phyloP scores from a whole-genome alignment of 148 eudicot genomes.

The Cornus florida region DNA sequence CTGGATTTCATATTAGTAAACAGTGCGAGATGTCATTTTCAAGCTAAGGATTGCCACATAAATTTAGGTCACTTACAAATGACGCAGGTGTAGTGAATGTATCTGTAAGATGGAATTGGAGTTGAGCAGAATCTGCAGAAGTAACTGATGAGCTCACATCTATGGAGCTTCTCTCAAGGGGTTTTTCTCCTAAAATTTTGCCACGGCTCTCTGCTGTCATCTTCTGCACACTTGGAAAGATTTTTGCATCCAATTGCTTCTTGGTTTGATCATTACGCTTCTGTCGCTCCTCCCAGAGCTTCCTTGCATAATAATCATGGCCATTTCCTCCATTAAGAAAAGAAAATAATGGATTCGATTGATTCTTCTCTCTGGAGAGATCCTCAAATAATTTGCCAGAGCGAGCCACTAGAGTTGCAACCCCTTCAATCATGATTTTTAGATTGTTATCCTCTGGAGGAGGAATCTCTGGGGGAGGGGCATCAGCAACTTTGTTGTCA shows the following conservation, averaged over 20 bases:
- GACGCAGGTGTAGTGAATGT: conserved; percentile 80
- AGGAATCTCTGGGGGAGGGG: conserved; percentile 66
- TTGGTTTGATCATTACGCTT: conserved; percentile 52
- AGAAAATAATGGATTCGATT: conserved; percentile 71
- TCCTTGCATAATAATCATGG: conserved; percentile 77
- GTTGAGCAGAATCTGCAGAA: conserved; percentile 34
- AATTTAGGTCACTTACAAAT: conserved; percentile 55
- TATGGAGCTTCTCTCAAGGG: conserved; percentile 58
- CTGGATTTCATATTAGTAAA: not conserved
- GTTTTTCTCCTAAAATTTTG: conserved; percentile 77
- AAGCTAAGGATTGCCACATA: not conserved
- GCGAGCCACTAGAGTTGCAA: conserved; percentile 88
- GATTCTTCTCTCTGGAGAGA: conserved; percentile 82
- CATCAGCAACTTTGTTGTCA: conserved; percentile 27
- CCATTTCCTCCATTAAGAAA: conserved; percentile 89
- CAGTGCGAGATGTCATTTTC: not conserved
- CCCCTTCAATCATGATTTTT: conserved; percentile 81
- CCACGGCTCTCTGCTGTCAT: conserved; percentile 93
- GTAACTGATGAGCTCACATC: conserved; percentile 36
- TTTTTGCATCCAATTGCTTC: conserved; percentile 45
- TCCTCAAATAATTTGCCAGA: conserved; percentile 93
- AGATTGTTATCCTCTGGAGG: conserved; percentile 78
- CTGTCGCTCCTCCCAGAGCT: conserved; percentile 88
- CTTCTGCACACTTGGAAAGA: conserved; percentile 44
- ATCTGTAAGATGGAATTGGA: conserved; percentile 66